Base-by-base conservation (phyloP, 2,329 filamentous ascomycete species). In the Incumbomyces delicatus region DNA sequence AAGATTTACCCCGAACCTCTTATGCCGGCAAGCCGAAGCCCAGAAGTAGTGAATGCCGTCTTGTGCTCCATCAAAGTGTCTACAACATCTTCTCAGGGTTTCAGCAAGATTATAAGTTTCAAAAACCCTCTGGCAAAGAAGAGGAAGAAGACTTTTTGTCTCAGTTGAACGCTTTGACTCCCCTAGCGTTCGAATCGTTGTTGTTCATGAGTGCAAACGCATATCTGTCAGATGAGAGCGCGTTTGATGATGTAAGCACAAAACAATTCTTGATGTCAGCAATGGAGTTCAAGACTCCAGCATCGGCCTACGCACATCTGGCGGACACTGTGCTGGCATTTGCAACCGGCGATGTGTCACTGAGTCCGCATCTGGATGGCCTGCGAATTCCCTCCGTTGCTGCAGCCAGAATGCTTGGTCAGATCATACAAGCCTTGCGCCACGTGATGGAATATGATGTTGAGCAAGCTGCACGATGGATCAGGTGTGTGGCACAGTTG, bases 401-500 rank as follows among this genome's bases (percentile, higher is more conserved):
- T 6, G 54, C 53, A 4, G 47, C 48, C 8, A 36, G 50, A 11
- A 31, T 58, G n/a, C 48, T 58, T 2, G 42, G 82, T 39, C 76
- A 80, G 50, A 79, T 89, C 49, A 77, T 92, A 58, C 83, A 85
- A 57, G 70, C 79, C 40, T 80, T 83, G 14, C 83, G 78, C 64
- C 69, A 64, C 1, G 63, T 80, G 1, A 72, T 79, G 14, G 57
- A 63, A 1, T 78, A 81, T 37, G 73, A 83, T 51, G 69, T 71
- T 3, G 59, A 62, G 1, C 80, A 78, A 55, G 68, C 94, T 1
- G 77, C 84, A 6, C 83, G 83, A 56, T 94, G 92, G 68, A 76
- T 90, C 38, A 78, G 86, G 1, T 88, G 85, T 56, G 70, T 92
- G 2, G 85, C 90, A 53, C 82, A 85, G 51, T 70, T 79, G 1